These are phyloP conservation scores for Ormosia emarginata DNA, from an alignment of 306 rosid genomes.

Conservation along the genomic window DNA sequence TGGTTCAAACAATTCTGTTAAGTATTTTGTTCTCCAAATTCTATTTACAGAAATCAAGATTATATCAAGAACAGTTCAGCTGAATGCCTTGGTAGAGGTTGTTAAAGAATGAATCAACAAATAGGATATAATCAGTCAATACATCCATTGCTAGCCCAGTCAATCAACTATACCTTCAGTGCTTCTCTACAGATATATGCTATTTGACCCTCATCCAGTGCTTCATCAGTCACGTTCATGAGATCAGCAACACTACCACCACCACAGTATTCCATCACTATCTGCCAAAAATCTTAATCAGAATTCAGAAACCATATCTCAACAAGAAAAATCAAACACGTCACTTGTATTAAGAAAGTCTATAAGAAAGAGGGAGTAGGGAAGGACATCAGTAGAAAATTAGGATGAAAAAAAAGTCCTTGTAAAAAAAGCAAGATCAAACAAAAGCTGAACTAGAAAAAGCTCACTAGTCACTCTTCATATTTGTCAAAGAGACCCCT, in stretches of 20 bases:
- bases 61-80: background rate
- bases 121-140: background rate
- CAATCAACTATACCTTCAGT: slow-evolving; percentile 64
- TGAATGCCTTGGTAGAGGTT: slow-evolving; percentile 2
- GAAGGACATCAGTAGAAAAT: background rate
- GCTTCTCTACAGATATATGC: slow-evolving; percentile 96
- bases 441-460: background rate
- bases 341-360: background rate
- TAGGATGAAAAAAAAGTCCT: background rate
- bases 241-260: slow-evolving; percentile 99
- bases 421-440: background rate
- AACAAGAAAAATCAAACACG: slow-evolving; percentile 15
- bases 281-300: slow-evolving; percentile 61
- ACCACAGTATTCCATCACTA: slow-evolving; percentile 99
- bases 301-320: slow-evolving; percentile 33
- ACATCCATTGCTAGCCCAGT: background rate
- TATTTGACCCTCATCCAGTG: slow-evolving; percentile 93
- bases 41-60: slow-evolving; percentile 2
- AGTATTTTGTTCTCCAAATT: background rate
- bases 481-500: background rate
- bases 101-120: slow-evolving; percentile 8
- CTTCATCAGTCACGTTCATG: slow-evolving; percentile 79
- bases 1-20: background rate
- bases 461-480: background rate
- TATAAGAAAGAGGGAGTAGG: background rate